Evolutionary conservation across 305 asterid genomes (phyloP).

Genomic region (Ilex paraguariensis): DNA sequence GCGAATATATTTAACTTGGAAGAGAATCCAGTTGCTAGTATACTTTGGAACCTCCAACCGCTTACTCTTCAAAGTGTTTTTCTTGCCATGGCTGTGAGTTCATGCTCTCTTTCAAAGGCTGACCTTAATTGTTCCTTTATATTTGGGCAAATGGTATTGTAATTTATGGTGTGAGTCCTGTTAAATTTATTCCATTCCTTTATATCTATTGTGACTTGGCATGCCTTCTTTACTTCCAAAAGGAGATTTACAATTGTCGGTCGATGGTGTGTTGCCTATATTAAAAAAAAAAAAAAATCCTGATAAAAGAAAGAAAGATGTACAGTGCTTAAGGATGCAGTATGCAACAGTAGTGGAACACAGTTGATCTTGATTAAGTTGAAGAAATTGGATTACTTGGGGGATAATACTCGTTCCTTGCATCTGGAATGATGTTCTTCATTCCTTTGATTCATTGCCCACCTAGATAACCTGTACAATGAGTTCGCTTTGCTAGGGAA

Average conservation of each 20-base stretch:
- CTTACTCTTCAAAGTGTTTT: slow-evolving; percentile 52
- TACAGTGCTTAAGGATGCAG: too few species aligned
- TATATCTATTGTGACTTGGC: too few species aligned
- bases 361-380: not conserved
- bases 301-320: too few species aligned
- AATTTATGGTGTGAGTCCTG: too few species aligned
- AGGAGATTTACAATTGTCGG: too few species aligned
- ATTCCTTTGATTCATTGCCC: not conserved
- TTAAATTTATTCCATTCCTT: too few species aligned
- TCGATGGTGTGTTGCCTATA: too few species aligned
- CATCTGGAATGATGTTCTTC: not conserved
- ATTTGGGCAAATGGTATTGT: too few species aligned
- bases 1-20: slow-evolving; percentile 39
- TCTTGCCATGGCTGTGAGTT: slow-evolving; percentile 78
- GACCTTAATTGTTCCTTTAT: too few species aligned
- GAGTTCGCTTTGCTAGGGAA: not conserved
- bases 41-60: slow-evolving; percentile 73
- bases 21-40: slow-evolving; percentile 69
- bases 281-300: too few species aligned
- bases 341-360: not conserved
- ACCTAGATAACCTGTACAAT: not conserved
- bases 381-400: not conserved
- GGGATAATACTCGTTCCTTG: too few species aligned
- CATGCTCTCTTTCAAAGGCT: slow-evolving; percentile 11
- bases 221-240: too few species aligned